Percentiles rank a stretch among this genome's conserved stretches.
These are phyloP conservation scores for Seiridium unicorne DNA, from an alignment of 2,329 filamentous ascomycete species.

Conservation along the genomic window DNA sequence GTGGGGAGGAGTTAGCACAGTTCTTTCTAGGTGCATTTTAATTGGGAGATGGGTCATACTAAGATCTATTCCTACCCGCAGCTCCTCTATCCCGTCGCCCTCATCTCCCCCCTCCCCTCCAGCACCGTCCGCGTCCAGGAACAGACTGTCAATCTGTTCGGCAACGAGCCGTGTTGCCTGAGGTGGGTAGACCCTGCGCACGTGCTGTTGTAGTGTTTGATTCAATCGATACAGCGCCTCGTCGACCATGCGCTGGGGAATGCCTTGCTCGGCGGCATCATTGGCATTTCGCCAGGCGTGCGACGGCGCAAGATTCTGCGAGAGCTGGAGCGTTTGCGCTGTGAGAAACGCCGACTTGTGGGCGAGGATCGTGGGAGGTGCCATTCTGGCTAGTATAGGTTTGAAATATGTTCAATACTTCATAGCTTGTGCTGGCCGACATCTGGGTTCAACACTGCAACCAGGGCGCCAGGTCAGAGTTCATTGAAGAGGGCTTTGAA, in stretches of 20 bases:
- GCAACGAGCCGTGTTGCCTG: slow-evolving; percentile 70
- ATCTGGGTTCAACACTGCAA: too few species aligned
- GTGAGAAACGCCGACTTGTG: slow-evolving; percentile 65
- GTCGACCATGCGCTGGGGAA: slow-evolving; percentile 47
- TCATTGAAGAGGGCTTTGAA: not conserved
- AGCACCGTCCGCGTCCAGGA: slow-evolving; percentile 47
- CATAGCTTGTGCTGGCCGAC: too few species aligned
- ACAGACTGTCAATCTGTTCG: slow-evolving; percentile 69
- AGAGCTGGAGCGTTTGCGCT: slow-evolving; percentile 61
- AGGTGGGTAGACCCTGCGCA: slow-evolving; percentile 62
- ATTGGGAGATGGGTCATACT: slow-evolving; percentile 28
- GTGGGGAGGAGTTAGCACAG: not conserved
- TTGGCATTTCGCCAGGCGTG: slow-evolving; percentile 50
- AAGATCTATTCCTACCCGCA: slow-evolving; percentile 42
- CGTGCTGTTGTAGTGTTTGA: slow-evolving; percentile 62
- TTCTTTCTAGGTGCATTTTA: too few species aligned
- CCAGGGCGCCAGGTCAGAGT: too few species aligned
- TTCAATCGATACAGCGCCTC: slow-evolving; percentile 60
- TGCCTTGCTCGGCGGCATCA: slow-evolving; percentile 28
- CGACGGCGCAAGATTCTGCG: slow-evolving; percentile 56
- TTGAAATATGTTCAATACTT: too few species aligned
- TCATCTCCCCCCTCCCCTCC: slow-evolving; percentile 32
- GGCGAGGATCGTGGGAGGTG: slow-evolving; percentile 55
- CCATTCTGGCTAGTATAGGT: slow-evolving; percentile 21
- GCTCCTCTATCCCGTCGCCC: slow-evolving; percentile 32